Evolutionary conservation across 2,329 filamentous ascomycete genomes (phyloP), one percentile per base, ranked within the genome.

Genomic region (Ilyonectria destructans): DNA sequence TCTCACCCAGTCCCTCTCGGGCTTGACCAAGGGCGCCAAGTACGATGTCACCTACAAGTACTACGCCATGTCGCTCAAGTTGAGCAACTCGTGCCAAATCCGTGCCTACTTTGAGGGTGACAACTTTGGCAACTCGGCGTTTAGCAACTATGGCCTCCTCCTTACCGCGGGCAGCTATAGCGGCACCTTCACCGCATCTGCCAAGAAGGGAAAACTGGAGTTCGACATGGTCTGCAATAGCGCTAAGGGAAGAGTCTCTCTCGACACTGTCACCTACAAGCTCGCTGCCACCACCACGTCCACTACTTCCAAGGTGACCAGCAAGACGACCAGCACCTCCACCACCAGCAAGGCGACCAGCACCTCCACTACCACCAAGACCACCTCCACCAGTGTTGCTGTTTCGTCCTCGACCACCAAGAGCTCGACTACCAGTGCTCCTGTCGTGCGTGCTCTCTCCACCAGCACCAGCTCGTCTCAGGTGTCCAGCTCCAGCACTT

Each of bases 21-120:
- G 10, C 13, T 35, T 64, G 6, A 21, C 19, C 2, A 35, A 21
- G 7, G 61, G 61, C 7, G 23, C 46, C n/a, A 51, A 54, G 10
- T 64, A 64, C 61, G 43, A 54, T 5, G 45, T 58, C 3, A 33
- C 37, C 35, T 58, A 58, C 46, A 40, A 58, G 31, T 58, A 64
- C 35, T 31, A 26, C 13, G 33, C 58, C 17, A 49, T 58, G 33
- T 64, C 56, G 15, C 13, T 51, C 29, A 58, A 52, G 56, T 43
- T 8, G 37, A 26, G 33, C 29, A 49, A 58, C 45, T 45, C 45
- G 7, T 64, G 61, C 46, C 45, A 46, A 8, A 43, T 64, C 26
- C 54, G 48, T 10, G 61, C 45, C 35, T 58, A 58, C 46, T 49
- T 57, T 19, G 54, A 46, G 17, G n/a, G 2, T 52, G 40, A 45